A percentile compares a stretch with the other conserved stretches of the same genome.
These are phyloP conservation scores for Jacaranda mimosifolia DNA, from an alignment of 257 asterid species.

Conservation along the genomic window DNA sequence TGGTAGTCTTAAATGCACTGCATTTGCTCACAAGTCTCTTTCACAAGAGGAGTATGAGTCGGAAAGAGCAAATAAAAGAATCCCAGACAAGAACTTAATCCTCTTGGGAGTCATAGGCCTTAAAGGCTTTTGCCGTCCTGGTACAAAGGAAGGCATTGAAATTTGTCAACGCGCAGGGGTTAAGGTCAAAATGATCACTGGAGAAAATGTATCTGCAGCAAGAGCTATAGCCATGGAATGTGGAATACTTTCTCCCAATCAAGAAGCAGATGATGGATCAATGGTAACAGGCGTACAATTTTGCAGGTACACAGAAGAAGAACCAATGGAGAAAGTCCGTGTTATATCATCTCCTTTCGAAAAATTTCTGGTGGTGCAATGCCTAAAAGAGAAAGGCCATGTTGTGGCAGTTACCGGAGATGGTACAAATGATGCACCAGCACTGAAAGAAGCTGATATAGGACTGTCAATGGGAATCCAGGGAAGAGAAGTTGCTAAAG, in stretches of 20 bases:
- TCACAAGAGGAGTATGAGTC: neutral
- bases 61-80: constrained; percentile 10
- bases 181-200: constrained; percentile 61
- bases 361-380: constrained; percentile 50
- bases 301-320: neutral
- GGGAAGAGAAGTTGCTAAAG: constrained; percentile 57
- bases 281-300: neutral
- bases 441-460: constrained; percentile 60
- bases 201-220: constrained; percentile 61
- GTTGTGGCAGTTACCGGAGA: constrained; percentile 70
- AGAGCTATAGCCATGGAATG: constrained; percentile 62
- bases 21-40: constrained; percentile 54
- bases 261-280: constrained; percentile 26
- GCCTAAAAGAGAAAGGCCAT: constrained; percentile 56
- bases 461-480: constrained; percentile 67
- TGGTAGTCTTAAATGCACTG: constrained; percentile 56
- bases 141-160: constrained; percentile 53
- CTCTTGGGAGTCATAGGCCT: constrained; percentile 59
- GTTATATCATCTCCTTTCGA: neutral
- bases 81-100: constrained; percentile 40
- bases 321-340: neutral
- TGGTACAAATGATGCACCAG: constrained; percentile 61
- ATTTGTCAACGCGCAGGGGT: constrained; percentile 63
- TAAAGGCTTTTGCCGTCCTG: constrained; percentile 56
- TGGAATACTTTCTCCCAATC: constrained; percentile 48